phyloP scores from a whole-genome alignment of 495 filamentous ascomycete species.

The Mycothermus thermophilus region DNA sequence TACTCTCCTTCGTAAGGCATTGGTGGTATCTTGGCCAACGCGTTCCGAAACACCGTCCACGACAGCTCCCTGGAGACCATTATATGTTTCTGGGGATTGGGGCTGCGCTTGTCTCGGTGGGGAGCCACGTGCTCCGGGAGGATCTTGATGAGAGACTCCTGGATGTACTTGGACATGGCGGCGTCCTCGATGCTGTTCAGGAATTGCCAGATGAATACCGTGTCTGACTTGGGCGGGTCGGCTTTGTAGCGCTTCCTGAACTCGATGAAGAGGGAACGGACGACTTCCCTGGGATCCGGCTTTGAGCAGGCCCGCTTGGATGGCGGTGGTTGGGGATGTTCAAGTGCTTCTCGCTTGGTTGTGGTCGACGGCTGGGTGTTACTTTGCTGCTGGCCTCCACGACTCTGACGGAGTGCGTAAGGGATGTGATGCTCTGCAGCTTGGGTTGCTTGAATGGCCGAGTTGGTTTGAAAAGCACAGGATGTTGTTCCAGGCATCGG shows the following conservation, averaged over 20 bases:
- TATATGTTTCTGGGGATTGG: constrained; percentile 2
- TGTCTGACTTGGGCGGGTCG: constrained; percentile 12
- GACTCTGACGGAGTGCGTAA: too few relatives aligned
- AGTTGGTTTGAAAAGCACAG: too few relatives aligned
- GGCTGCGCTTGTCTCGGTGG: constrained; percentile 1
- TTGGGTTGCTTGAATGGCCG: too few relatives aligned
- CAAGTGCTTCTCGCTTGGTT: constrained; percentile 1
- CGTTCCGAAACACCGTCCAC: constrained; percentile 12
- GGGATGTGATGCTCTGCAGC: too few relatives aligned
- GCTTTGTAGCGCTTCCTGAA: constrained; percentile 11
- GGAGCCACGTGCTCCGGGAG: constrained; percentile 7
- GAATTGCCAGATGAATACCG: constrained; percentile 15
- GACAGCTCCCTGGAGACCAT: constrained; percentile 9
- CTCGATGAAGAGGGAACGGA: constrained; percentile 8
- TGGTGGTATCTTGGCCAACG: constrained; percentile 4
- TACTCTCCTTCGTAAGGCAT: too few relatives aligned
- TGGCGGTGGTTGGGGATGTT: neutral
- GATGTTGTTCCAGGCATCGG: too few relatives aligned
- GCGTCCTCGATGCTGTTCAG: constrained; percentile 9
- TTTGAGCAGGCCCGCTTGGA: neutral
- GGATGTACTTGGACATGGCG: constrained; percentile 12
- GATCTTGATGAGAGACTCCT: constrained; percentile 7
- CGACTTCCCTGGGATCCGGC: constrained; percentile 1
- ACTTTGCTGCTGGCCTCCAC: too few relatives aligned
- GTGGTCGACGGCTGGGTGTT: neutral